Evolutionary conservation across 805 yeast genomes (phyloP).

Genomic region (Millerago galiae): DNA sequence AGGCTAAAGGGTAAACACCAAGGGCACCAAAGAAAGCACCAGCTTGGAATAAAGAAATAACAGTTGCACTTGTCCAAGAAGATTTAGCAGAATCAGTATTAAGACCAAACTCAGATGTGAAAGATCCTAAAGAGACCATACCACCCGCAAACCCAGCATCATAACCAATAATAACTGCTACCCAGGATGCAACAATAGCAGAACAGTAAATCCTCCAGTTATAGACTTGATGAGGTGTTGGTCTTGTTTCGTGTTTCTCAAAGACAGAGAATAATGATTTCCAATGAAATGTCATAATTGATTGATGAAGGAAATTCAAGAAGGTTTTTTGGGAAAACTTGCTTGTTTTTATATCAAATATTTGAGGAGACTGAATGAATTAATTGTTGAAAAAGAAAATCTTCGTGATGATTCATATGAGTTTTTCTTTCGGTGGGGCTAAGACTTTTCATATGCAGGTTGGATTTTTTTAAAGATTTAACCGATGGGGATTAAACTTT

Average conservation of each 20-base stretch:
- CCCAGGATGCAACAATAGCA: slow-evolving; percentile 34
- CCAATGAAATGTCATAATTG: neutral
- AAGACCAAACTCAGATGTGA: slow-evolving; percentile 38
- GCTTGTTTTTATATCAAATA: neutral
- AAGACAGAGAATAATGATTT: neutral
- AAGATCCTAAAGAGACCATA: slow-evolving; percentile 40
- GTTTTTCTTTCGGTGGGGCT: neutral
- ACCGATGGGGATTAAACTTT: neutral
- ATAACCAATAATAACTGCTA: slow-evolving; percentile 50
- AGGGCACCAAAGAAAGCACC: slow-evolving; percentile 46
- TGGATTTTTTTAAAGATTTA: neutral
- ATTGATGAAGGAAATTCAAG: too few relatives aligned
- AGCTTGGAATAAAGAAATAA: slow-evolving; percentile 45
- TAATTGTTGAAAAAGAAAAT: neutral
- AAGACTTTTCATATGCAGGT: neutral
- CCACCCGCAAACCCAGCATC: slow-evolving; percentile 53
- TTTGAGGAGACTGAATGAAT: neutral
- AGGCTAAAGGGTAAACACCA: slow-evolving; percentile 37
- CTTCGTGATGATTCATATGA: neutral
- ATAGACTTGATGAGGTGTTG: slow-evolving; percentile 37
- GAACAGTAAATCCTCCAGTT: slow-evolving; percentile 40
- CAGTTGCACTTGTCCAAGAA: slow-evolving; percentile 30
- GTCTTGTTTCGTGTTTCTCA: slow-evolving; percentile 12
- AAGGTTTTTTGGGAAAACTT: neutral
- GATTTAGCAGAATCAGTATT: slow-evolving; percentile 25